A percentile compares a stretch with the other conserved stretches of the same genome.
These are phyloP conservation scores for Claviceps monticola DNA, from an alignment of 2,329 filamentous ascomycete genomes.

Conservation along the genomic window DNA sequence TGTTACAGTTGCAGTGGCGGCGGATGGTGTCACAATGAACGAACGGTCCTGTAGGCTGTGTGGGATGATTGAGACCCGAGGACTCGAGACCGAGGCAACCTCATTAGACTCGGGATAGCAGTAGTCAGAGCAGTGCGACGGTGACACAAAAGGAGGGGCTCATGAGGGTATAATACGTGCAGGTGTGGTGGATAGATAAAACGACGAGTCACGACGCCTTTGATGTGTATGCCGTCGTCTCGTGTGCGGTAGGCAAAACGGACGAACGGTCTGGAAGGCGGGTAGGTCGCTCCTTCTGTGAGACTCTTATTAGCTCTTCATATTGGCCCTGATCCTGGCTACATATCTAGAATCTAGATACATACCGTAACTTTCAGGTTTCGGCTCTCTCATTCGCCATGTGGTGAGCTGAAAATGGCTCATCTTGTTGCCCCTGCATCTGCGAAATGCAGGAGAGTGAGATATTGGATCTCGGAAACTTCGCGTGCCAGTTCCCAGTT, in stretches of 20 bases:
- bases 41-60: no score
- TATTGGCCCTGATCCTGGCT: background rate
- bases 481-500: background rate
- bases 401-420: background rate
- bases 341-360: background rate
- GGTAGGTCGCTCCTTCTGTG: background rate
- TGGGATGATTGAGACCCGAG: no score
- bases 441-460: background rate
- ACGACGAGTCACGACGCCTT: no score
- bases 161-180: no score
- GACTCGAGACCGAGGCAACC: no score
- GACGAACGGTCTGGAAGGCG: constrained; percentile 1
- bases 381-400: background rate
- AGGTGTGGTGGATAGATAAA: background rate
- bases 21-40: no score
- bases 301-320: background rate
- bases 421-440: background rate
- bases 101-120: no score
- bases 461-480: background rate
- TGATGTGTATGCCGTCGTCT: background rate
- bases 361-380: no score
- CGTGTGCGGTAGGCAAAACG: background rate
- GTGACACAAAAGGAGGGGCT: no score
- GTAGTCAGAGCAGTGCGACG: no score
- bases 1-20: no score